phyloP scores from a whole-genome alignment of 1,139 yeast species.

The Kodamaea anthophila region DNA sequence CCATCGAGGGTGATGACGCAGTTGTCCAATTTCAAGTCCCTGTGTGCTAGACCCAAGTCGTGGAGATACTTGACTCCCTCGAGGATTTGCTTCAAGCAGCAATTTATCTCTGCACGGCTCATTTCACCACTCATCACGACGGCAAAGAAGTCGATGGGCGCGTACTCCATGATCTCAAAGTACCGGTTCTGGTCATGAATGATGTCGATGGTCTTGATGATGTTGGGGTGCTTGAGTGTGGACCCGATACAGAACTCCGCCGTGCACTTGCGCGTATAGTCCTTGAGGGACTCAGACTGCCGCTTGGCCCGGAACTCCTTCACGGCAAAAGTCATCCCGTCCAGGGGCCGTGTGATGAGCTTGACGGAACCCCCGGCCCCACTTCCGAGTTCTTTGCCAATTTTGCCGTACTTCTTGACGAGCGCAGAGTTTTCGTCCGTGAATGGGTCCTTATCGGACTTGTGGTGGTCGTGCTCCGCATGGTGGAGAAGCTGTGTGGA shows the following conservation, averaged over 20 bases:
- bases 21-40: slow-evolving; percentile 91
- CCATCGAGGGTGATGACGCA: slow-evolving; percentile 87
- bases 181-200: slow-evolving; percentile 80
- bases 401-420: slow-evolving; percentile 78
- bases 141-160: slow-evolving; percentile 93
- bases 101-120: slow-evolving; percentile 78
- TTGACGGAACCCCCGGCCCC: slow-evolving; percentile 99
- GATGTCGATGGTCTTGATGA: slow-evolving; percentile 89
- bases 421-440: slow-evolving; percentile 57
- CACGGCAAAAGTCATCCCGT: slow-evolving; percentile 85
- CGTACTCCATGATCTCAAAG: slow-evolving; percentile 96
- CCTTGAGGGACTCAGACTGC: slow-evolving; percentile 77
- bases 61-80: slow-evolving; percentile 84
- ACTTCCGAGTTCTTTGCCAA: slow-evolving; percentile 87
- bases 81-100: slow-evolving; percentile 82
- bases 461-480: slow-evolving; percentile 23
- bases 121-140: slow-evolving; percentile 96
- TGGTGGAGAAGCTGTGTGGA: slow-evolving; percentile 37
- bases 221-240: slow-evolving; percentile 87
- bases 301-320: slow-evolving; percentile 90
- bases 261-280: slow-evolving; percentile 90
- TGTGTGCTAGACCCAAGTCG: slow-evolving; percentile 85
- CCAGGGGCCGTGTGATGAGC: slow-evolving; percentile 73
- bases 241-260: slow-evolving; percentile 98
- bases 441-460: slow-evolving; percentile 34